Evolutionary conservation across 192 early-diverging fungal genomes (phyloP).

Genomic region (Phycomyces blakesleeanus): DNA sequence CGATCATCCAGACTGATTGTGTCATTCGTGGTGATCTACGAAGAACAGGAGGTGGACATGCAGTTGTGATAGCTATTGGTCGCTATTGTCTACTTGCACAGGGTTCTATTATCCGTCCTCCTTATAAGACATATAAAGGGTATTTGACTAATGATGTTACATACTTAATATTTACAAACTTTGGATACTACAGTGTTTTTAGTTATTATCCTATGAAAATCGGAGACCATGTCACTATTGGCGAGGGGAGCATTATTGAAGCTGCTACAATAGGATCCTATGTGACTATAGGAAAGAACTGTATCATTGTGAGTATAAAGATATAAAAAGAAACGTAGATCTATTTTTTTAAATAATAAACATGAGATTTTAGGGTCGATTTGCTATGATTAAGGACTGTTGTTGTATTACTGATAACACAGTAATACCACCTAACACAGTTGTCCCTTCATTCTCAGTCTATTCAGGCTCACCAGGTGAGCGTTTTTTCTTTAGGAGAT

Average conservation of each 20-base stretch:
- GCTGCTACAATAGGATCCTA: conserved; percentile 88
- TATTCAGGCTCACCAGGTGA: conserved; percentile 79
- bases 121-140: conserved; percentile 93
- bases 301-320: conserved; percentile 77
- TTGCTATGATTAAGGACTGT: conserved; percentile 96
- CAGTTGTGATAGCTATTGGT: conserved; percentile 89
- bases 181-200: conserved; percentile 60
- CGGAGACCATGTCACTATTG: conserved; percentile 88
- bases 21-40: conserved; percentile 93
- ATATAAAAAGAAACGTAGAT: neutral
- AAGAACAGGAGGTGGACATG: conserved; percentile 79
- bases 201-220: conserved; percentile 98
- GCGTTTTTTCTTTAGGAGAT: neutral
- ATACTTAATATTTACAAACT: conserved; percentile 4
- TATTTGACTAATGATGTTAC: conserved; percentile 18
- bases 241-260: conserved; percentile 84
- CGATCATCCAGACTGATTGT: conserved; percentile 87
- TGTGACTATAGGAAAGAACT: conserved; percentile 91
- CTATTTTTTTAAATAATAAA: neutral
- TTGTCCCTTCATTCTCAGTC: conserved; percentile 91
- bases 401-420: conserved; percentile 85
- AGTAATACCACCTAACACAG: conserved; percentile 86
- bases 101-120: conserved; percentile 81
- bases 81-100: conserved; percentile 81
- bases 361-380: conserved; percentile 58